These are phyloP conservation scores for Chamaenerion angustifolium DNA, from an alignment of 345 rosid species.

Conservation along the genomic window DNA sequence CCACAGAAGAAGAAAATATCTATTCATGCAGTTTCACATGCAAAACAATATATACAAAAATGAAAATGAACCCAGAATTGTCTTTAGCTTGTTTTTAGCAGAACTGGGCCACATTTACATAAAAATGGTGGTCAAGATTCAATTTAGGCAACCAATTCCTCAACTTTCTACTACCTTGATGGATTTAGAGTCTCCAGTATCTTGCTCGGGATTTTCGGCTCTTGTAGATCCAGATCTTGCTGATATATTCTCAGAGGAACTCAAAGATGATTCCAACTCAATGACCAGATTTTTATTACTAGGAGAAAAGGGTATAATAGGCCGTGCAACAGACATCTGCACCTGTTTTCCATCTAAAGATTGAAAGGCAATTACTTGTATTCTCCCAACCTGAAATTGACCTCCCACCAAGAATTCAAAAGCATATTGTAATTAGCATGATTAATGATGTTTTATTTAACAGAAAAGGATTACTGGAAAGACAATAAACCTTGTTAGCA, in stretches of 20 bases:
- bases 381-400: constrained; percentile 68
- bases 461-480: background rate
- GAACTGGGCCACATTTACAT: too few species aligned
- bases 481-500: constrained; percentile 50
- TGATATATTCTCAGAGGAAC: constrained; percentile 38
- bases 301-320: constrained; percentile 30
- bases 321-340: constrained; percentile 19
- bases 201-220: constrained; percentile 38
- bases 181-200: constrained; percentile 59
- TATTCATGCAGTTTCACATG: background rate
- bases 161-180: constrained; percentile 28
- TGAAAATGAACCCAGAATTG: background rate
- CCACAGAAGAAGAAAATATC: background rate
- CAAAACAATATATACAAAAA: background rate
- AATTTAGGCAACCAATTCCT: background rate
- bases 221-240: constrained; percentile 33
- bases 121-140: too few species aligned
- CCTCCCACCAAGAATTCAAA: background rate
- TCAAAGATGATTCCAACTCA: constrained; percentile 67
- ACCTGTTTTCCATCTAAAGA: constrained; percentile 77
- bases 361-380: constrained; percentile 96
- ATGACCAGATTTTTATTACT: constrained; percentile 41
- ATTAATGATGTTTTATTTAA: constrained; percentile 1
- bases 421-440: background rate
- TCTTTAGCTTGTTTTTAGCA: too few species aligned